Evolutionary conservation across 75 land plant species (phyloP), one percentile per base, ranked within the genome.

Genomic region (Adiantum capillusveneris): DNA sequence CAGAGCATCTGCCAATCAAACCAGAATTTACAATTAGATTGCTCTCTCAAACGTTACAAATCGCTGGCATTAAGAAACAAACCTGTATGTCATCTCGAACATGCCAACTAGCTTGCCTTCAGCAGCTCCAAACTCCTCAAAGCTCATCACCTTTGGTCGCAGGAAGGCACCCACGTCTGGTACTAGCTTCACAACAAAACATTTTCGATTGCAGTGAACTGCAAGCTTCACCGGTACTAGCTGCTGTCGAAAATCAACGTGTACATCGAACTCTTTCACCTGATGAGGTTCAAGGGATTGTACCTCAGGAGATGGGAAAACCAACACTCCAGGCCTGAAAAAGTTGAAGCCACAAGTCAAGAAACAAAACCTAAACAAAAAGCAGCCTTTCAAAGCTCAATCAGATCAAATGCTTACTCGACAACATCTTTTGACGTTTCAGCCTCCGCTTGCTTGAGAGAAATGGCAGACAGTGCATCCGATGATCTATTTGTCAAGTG

Each of bases 141-240:
- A n/a, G 56, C 62, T 80, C 75, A 89, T 65, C 13, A 71, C 60
- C 9, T 78, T 71, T 45, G 98, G 90, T 50, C 75, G 72, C 25
- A 94, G 48, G 61, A 94, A 87, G 44, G 85, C 85, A 13, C 95
- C 98, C 63, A 88, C 73, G 46, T 89, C 90, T 29, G 94, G 98
- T 63, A 73, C 57, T 50, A 94, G 48, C 64, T 80, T 94, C 16
- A 77, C 81, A 57, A 75, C 67, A 53, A 56, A 65, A 18, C 60
- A 71, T 60, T 75, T 79, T 28, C 68, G 78, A 64, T 77, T 76
- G 58, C 80, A 79, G 26, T 21, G 51, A 11, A 94, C 59, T 13
- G 57, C 57, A 53, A 94, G 67, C 73, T 89, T 89, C 44, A 84
- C 44, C 39, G 96, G 90, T 46, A 73, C 59, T 6, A 92, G 68